phyloP scores from a whole-genome alignment of 805 yeast species.

The Saccharomyces mikatae region DNA sequence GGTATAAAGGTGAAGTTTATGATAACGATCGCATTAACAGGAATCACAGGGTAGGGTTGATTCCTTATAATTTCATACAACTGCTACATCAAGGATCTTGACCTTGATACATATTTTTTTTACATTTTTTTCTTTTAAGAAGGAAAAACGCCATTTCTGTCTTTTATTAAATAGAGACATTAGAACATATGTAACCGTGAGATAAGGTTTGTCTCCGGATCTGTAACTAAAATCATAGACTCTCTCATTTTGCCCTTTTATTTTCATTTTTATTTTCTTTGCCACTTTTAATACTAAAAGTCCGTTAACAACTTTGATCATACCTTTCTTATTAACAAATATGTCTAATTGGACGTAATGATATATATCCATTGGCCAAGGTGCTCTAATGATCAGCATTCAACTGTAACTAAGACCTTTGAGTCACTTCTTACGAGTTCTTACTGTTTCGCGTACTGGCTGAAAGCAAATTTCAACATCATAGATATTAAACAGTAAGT shows the following conservation, averaged over 20 bases:
- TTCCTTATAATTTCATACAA: constrained; percentile 23
- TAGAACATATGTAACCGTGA: background rate
- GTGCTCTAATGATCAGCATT: background rate
- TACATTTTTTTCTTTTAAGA: background rate
- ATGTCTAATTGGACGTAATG: background rate
- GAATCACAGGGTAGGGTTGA: constrained; percentile 18
- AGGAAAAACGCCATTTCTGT: background rate
- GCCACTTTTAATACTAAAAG: too few relatives aligned
- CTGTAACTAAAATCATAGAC: background rate
- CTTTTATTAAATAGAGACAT: background rate
- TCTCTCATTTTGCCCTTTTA: background rate
- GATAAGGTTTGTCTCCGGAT: background rate
- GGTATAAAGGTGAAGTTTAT: constrained; percentile 30
- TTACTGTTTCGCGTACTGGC: background rate
- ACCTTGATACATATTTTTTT: background rate
- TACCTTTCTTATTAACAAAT: background rate
- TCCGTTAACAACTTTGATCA: background rate
- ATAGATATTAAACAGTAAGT: background rate
- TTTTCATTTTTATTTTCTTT: background rate
- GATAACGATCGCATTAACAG: constrained; percentile 18
- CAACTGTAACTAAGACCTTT: background rate
- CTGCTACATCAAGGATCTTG: constrained; percentile 1
- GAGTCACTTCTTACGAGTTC: background rate
- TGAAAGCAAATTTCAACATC: background rate
- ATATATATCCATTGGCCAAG: background rate